Evolutionary conservation across 805 yeast genomes (phyloP), one percentile per base, ranked within the genome.

Genomic region (Phaffomyces antillensis): DNA sequence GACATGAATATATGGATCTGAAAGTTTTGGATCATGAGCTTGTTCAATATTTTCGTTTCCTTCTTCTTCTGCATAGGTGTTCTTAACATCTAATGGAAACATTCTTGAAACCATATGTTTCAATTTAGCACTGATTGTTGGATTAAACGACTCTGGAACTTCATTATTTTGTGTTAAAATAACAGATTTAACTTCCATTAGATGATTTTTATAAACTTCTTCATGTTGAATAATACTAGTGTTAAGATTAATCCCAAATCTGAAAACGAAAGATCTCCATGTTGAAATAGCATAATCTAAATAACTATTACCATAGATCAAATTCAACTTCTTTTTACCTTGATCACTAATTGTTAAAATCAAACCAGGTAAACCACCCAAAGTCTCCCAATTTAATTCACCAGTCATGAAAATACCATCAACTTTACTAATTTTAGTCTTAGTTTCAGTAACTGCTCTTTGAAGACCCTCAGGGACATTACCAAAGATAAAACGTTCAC

Each of bases 301-400:
- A 26, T 77, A 57, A 3, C 67, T 59, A 38, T 64, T 67, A n/a
- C 81, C 76, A 40, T 79, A 75, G 53, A 65, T 73, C 0, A 87
- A 65, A n/a, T 71, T 72, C 34, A 86, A 59, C 7, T 70, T 70
- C 40, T 75, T 73, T 49, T 74, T 71, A 2, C 88, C 89, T 53
- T 87, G 85, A 53, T 88, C 96, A 45, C 86, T 80, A 13, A 85
- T 70, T 0, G 97, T 87, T 41, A 91, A 66, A 40, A 91, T 76
- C 55, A 87, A 66, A 0, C 99, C 99, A 0, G 98, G 97, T 7
- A 91, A 63, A 0, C 99, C 99, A n/a, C 95, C 87, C 3, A 88
- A 66, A n/a, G 82, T 72, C 7, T 73, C 61, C 96, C 96, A 91
- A 43, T 74, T 63, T 11, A 86, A 49, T n/a, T 67, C 68, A 3